Conservation (phyloP, 306 rosid genomes). For the Chamaecrista fasciculata region DNA sequence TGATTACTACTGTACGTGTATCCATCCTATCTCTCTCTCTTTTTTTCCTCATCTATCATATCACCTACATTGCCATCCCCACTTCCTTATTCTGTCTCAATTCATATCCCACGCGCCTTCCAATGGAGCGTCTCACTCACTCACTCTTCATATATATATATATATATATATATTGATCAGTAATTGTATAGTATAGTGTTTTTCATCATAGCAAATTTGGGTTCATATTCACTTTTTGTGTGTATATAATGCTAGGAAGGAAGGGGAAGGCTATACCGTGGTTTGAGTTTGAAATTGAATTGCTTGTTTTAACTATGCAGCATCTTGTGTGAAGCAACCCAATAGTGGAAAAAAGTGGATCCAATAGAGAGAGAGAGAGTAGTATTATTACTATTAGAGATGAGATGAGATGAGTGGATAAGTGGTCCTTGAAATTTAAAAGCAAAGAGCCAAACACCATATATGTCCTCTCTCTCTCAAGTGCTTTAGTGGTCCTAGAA, state of each 20-base stretch:
- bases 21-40: slow-evolving; percentile 17
- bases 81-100: slow-evolving; percentile 20
- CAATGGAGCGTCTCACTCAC: neutral
- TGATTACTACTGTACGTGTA: too few species aligned
- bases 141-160: too few species aligned
- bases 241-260: too few species aligned
- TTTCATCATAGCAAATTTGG: too few species aligned
- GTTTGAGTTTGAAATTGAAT: too few species aligned
- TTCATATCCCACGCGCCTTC: neutral
- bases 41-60: slow-evolving; percentile 48
- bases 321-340: slow-evolving; percentile 19
- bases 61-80: slow-evolving; percentile 41
- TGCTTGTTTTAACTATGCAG: slow-evolving; percentile 11
- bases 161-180: too few species aligned
- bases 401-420: slow-evolving; percentile 40
- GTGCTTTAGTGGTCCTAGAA: slow-evolving; percentile 74
- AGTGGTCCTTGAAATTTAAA: slow-evolving; percentile 57
- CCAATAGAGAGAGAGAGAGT: neutral
- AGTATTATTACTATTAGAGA: too few species aligned
- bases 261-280: too few species aligned
- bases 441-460: too few species aligned
- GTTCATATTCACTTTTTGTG: too few species aligned
- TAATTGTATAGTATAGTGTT: too few species aligned
- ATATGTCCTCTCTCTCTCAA: too few species aligned
- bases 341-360: slow-evolving; percentile 28